These are phyloP conservation scores for Tulasnella sp. DNA, from an alignment of 768 basidiomycete genomes.

Conservation along the genomic window DNA sequence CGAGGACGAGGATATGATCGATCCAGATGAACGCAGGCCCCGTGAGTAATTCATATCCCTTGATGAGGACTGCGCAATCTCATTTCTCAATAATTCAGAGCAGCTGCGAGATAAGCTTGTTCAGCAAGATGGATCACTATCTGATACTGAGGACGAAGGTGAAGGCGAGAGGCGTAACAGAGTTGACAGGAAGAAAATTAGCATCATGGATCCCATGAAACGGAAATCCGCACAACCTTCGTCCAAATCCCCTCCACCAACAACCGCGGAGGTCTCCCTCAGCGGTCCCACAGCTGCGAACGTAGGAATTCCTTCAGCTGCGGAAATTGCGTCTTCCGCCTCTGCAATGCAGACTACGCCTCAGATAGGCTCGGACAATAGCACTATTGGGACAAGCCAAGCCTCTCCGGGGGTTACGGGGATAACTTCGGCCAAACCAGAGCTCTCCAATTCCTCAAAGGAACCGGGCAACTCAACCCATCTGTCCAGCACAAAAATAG, in stretches of 20 bases:
- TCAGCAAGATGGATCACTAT: constrained; percentile 79
- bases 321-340: too few species aligned
- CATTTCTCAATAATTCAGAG: constrained; percentile 23
- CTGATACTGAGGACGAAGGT: constrained; percentile 97
- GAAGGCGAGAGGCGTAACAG: constrained; percentile 63
- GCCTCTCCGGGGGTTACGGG: too few species aligned
- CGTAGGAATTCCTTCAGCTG: too few species aligned
- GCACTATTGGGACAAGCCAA: too few species aligned
- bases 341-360: too few species aligned
- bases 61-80: not conserved
- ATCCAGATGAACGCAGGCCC: constrained; percentile 63
- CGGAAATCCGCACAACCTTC: too few species aligned
- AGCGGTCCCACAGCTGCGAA: too few species aligned
- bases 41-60: constrained; percentile 25
- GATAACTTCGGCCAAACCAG: too few species aligned
- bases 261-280: too few species aligned
- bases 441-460: too few species aligned
- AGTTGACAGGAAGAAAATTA: constrained; percentile 11
- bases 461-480: not conserved
- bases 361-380: too few species aligned
- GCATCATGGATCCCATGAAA: constrained; percentile 14
- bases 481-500: not conserved
- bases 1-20: constrained; percentile 70
- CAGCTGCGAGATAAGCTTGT: constrained; percentile 66
- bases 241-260: too few species aligned